phyloP scores from a whole-genome alignment of 2,329 filamentous ascomycete genomes.

The Chalara sp. region DNA sequence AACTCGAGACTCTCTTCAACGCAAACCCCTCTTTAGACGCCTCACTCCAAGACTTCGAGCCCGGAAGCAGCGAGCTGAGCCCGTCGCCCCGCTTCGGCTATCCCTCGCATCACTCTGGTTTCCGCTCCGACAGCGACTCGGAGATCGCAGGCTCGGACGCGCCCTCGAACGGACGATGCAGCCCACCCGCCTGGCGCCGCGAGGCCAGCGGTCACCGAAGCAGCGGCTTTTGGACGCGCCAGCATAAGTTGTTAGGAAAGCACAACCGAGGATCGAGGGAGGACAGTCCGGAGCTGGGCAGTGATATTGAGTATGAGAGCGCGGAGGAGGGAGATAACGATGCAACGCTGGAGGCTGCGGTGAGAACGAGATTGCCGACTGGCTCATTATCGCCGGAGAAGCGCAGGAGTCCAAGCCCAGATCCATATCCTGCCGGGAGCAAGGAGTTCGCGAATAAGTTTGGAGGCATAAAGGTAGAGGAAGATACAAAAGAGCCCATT shows the following conservation, averaged over 20 bases:
- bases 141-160: constrained; percentile 34
- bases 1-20: constrained; percentile 42
- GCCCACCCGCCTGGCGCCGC: constrained; percentile 55
- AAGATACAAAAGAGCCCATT: constrained; percentile 11
- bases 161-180: constrained; percentile 46
- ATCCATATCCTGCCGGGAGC: constrained; percentile 29
- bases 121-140: constrained; percentile 42
- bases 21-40: constrained; percentile 53
- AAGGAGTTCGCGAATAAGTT: constrained; percentile 31
- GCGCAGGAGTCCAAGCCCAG: constrained; percentile 47
- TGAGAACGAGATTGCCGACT: constrained; percentile 34
- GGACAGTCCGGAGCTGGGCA: constrained; percentile 36
- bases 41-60: constrained; percentile 56
- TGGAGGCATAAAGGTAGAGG: constrained; percentile 27
- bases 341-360: constrained; percentile 22
- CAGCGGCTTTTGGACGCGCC: constrained; percentile 42
- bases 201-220: constrained; percentile 35
- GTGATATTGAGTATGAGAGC: constrained; percentile 48
- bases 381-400: constrained; percentile 50
- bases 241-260: constrained; percentile 41
- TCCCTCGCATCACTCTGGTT: constrained; percentile 56
- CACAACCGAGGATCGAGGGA: constrained; percentile 48
- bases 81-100: constrained; percentile 39
- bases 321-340: constrained; percentile 39
- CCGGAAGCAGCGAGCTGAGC: constrained; percentile 33